phyloP scores from a whole-genome alignment of 2,329 filamentous ascomycete species.

The Pseudopithomyces maydicus region DNA sequence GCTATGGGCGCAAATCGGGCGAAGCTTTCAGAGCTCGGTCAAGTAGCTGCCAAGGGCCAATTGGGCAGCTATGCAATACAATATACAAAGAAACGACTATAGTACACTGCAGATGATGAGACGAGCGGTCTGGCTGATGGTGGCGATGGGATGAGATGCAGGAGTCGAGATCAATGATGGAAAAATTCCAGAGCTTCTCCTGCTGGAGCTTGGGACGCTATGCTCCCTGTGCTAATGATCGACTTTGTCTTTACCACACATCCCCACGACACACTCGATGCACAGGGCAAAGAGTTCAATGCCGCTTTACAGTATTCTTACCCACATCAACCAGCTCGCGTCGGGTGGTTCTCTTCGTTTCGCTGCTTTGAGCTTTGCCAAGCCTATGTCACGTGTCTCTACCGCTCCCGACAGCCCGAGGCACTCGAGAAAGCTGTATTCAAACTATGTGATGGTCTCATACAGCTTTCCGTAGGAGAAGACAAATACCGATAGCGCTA shows the following conservation, averaged over 20 bases:
- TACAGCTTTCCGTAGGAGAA: too few species aligned
- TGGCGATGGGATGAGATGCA: constrained; percentile 21
- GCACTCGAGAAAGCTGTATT: background rate
- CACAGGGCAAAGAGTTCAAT: background rate
- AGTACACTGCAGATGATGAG: constrained; percentile 28
- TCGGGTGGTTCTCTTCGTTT: background rate
- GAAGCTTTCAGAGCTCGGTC: constrained; percentile 11
- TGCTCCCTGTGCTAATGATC: constrained; percentile 2
- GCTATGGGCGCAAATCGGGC: constrained; percentile 10
- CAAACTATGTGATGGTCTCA: too few species aligned
- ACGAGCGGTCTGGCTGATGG: constrained; percentile 12
- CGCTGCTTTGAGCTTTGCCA: background rate
- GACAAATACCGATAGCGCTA: too few species aligned
- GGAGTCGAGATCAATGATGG: constrained; percentile 16
- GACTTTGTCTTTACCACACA: background rate
- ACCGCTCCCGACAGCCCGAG: background rate
- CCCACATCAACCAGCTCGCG: background rate
- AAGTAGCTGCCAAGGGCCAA: constrained; percentile 33
- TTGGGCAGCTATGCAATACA: constrained; percentile 35
- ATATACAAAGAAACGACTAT: constrained; percentile 29
- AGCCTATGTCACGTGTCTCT: background rate
- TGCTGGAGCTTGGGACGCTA: constrained; percentile 7
- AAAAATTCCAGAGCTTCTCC: constrained; percentile 25
- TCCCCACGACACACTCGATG: background rate
- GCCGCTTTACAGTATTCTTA: background rate